These are phyloP conservation scores for Rutstroemia sp. DNA, from an alignment of 2,329 filamentous ascomycete genomes.

Conservation along the genomic window DNA sequence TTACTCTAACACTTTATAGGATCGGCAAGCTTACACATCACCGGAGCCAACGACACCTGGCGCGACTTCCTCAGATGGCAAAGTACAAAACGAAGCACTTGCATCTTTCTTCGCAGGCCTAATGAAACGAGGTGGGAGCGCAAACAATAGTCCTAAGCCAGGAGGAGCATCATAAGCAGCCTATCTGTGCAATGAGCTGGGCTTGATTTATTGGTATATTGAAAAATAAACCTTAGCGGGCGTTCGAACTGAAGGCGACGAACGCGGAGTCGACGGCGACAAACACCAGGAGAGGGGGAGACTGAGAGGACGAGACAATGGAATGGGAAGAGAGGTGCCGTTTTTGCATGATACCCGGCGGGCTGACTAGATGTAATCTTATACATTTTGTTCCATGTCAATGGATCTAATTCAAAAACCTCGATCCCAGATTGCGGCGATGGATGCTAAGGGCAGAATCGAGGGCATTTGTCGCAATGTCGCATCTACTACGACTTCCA, in stretches of 20 bases:
- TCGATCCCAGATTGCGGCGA: not conserved
- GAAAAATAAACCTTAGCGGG: not conserved
- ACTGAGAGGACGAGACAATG: not conserved
- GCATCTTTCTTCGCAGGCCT: conserved; percentile 53
- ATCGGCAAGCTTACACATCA: conserved; percentile 29
- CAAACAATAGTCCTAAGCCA: conserved; percentile 26
- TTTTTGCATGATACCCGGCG: conserved; percentile 9
- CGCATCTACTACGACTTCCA: not conserved
- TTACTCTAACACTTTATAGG: conserved; percentile 17
- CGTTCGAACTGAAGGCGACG: too few relatives aligned
- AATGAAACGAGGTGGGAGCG: conserved; percentile 42
- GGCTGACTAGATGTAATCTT: conserved; percentile 9
- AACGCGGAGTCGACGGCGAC: not conserved
- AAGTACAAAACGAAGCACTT: conserved; percentile 51
- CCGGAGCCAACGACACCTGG: conserved; percentile 28
- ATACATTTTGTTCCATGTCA: conserved; percentile 10
- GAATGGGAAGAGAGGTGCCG: not conserved
- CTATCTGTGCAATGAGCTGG: too few relatives aligned
- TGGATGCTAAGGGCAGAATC: not conserved
- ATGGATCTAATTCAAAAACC: conserved; percentile 4
- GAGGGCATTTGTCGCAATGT: not conserved
- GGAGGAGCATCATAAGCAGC: conserved; percentile 14
- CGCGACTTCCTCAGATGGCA: conserved; percentile 31
- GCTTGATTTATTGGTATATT: not conserved
- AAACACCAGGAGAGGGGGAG: not conserved